Percentiles rank a stretch among this genome's conserved stretches.
phyloP scores from a whole-genome alignment of 2,329 filamentous ascomycete species.

The Coniochaeta sp. region DNA sequence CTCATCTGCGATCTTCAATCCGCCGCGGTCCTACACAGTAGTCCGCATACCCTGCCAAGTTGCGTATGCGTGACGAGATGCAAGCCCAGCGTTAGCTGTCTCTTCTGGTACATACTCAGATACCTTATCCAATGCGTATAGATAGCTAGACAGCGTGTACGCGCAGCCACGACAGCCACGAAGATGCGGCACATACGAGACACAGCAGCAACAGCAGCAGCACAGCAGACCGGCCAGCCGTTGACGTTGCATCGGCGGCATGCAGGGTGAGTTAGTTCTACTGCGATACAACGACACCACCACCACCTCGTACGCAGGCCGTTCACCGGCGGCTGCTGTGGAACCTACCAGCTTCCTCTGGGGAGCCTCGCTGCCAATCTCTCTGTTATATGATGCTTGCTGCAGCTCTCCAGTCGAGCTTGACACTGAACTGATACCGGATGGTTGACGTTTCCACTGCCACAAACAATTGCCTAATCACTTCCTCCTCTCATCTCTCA shows the following conservation, averaged over 20 bases:
- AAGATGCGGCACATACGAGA: not conserved
- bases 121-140: not conserved
- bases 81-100: not conserved
- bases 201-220: too few relatives aligned
- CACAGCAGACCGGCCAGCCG: not conserved
- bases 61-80: not conserved
- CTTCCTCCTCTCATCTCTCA: not conserved
- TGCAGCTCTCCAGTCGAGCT: not conserved
- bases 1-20: not conserved
- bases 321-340: not conserved
- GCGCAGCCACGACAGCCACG: not conserved
- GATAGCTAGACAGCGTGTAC: too few relatives aligned
- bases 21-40: not conserved
- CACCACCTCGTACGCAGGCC: not conserved
- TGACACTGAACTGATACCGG: not conserved
- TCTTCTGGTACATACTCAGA: not conserved
- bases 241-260: not conserved
- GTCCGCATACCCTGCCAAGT: not conserved
- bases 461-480: not conserved
- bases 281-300: not conserved
- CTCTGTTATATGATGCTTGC: not conserved
- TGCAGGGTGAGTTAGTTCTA: not conserved
- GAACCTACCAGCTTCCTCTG: not conserved
- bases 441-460: not conserved
- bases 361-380: not conserved